Evolutionary conservation across 2,329 filamentous ascomycete species (phyloP), one percentile per base, ranked within the genome.

Genomic region (Alternaria sp.): DNA sequence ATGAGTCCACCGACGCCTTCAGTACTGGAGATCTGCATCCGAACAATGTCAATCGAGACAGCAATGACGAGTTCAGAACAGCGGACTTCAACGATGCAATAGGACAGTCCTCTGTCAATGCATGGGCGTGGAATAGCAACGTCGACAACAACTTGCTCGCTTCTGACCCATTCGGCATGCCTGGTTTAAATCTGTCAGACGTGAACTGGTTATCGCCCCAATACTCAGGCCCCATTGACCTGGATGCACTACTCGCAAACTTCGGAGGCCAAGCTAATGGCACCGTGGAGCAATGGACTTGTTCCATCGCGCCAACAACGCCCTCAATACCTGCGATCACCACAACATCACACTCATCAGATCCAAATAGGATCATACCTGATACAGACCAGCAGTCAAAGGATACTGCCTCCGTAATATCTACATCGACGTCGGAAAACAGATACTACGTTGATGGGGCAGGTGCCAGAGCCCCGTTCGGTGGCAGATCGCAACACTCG

Each of bases 401-500:
- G 54, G 28, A 30, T 30, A 32, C 26, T 40, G 15, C 26, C 13
- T 47, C 44, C 4, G 25, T 52, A 57, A 15, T 63, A 55, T 30
- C 72, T 28, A 30, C 57, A 15, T 54, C 47, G 23, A n/a, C 62
- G 12, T 30, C 45, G 32, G 47, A 57, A 25, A 57, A 46, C 19
- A 63, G 53, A 59, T 67, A 63, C 44, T 67, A 67, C 32, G 65
- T 67, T 21, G 65, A 67, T 45, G 63, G 65, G 8, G 17, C 59
- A 8, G 65, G 65, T n/a, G 63, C 65, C 23, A 67, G 65, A 23
- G 65, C 65, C 28, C 63, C 65, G 13, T 67, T 67, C 25, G 62
- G 61, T 50, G 65, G 65, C 11, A 62, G 47, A 51, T 46, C 44
- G 15, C 65, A 65, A 19, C 47, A 62, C 17, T 53, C 46, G 12